Percentiles rank a stretch among this genome's conserved stretches.
phyloP scores from a whole-genome alignment of 164 flowering plant species.

The Hamamelis virginiana region DNA sequence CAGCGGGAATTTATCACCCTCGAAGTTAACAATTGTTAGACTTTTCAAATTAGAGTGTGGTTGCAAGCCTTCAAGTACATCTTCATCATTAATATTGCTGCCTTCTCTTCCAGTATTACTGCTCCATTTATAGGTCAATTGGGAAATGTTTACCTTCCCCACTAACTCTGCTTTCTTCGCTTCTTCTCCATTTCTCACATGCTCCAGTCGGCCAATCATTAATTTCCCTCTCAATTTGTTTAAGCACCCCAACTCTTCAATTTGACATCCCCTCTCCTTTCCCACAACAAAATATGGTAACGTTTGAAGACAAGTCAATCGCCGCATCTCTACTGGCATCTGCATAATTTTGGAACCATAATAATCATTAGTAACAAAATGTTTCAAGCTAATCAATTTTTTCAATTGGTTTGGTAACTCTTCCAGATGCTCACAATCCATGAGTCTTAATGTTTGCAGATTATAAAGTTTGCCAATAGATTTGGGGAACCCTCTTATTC shows the following conservation, averaged over 20 bases:
- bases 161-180: not conserved
- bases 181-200: not conserved
- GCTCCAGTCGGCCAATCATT: not conserved
- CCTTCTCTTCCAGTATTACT: no score
- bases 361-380: not conserved
- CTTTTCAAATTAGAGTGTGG: not conserved
- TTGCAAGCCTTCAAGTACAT: not conserved
- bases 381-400: conserved; percentile 15
- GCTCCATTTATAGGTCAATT: not conserved
- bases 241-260: conserved; percentile 4
- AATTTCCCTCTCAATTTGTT: not conserved
- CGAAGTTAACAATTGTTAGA: not conserved
- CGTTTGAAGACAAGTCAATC: conserved; percentile 11
- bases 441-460: conserved; percentile 14
- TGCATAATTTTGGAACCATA: not conserved
- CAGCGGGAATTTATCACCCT: not conserved
- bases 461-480: conserved; percentile 9
- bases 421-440: not conserved
- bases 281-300: conserved; percentile 7
- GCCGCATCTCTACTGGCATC: not conserved
- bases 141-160: not conserved
- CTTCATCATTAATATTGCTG: not conserved
- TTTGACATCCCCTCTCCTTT: not conserved
- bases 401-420: not conserved
- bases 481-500: not conserved